phyloP scores from a whole-genome alignment of 495 filamentous ascomycete species.

The Penicillium cosmopolitanum region DNA sequence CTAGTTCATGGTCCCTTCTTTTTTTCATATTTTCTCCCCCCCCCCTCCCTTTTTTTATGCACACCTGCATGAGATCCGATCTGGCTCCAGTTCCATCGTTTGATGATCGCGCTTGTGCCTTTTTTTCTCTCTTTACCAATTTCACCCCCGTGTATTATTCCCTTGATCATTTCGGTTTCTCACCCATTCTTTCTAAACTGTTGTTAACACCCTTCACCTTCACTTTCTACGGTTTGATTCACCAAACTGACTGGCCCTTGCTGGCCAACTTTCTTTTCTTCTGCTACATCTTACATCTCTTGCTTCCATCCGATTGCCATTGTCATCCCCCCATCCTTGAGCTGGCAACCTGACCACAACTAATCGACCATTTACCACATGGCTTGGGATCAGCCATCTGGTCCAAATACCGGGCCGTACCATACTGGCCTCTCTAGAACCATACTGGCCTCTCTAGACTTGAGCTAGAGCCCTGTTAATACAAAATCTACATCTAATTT shows the following conservation, averaged over 20 bases:
- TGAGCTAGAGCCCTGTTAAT: conserved; percentile 15
- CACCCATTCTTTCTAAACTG: conserved; percentile 4
- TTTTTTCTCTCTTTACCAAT: conserved; percentile 10
- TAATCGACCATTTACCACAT: not conserved
- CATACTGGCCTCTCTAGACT: conserved; percentile 15
- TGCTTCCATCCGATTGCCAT: not conserved
- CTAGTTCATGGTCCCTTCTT: conserved; percentile 22
- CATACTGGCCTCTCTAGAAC: conserved; percentile 15
- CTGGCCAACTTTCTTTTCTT: not conserved
- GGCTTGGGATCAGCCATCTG: not conserved
- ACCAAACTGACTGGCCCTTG: not conserved
- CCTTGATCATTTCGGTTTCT: conserved; percentile 11
- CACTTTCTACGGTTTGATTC: not conserved
- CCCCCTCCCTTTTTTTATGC: conserved; percentile 3
- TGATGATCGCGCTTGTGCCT: conserved; percentile 13
- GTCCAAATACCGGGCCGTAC: conserved; percentile 10
- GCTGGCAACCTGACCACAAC: conserved; percentile 1
- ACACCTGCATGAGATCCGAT: conserved; percentile 13
- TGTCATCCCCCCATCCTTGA: not conserved
- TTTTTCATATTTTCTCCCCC: conserved; percentile 2
- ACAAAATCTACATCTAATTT: conserved; percentile 7
- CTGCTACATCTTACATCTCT: not conserved
- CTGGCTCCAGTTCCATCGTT: conserved; percentile 3
- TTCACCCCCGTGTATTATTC: conserved; percentile 24
- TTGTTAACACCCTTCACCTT: conserved; percentile 11